Conservation (phyloP, 495 filamentous ascomycete genomes). For the Tuber brumale region DNA sequence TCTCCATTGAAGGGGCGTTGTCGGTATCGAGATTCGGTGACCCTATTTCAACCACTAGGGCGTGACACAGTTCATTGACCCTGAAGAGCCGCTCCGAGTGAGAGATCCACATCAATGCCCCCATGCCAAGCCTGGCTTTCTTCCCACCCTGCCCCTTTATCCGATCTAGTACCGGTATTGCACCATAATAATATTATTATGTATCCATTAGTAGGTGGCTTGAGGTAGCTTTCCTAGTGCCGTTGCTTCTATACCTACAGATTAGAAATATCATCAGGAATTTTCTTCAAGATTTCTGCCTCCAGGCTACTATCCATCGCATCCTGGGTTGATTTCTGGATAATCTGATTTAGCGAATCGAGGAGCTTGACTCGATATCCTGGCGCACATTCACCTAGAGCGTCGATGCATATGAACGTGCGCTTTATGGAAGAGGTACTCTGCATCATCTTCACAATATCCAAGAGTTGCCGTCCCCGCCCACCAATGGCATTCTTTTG, state of each 20-base stretch:
- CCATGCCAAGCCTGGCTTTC: not conserved
- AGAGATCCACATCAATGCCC: not conserved
- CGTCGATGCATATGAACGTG: not conserved
- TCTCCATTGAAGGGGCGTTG: not conserved
- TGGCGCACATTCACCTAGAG: not conserved
- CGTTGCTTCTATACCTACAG: not conserved
- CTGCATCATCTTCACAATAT: not conserved
- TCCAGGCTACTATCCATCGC: not conserved
- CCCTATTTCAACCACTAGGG: not conserved
- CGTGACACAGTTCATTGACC: not conserved
- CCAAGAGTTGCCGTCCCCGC: not conserved
- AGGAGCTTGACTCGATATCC: not conserved
- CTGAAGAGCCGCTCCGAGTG: not conserved
- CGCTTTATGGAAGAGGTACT: not conserved
- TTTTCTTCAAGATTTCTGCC: not conserved
- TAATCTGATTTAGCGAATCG: not conserved
- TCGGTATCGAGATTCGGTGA: not conserved
- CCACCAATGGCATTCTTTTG: not conserved
- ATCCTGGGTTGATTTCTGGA: not conserved
- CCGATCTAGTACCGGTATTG: not conserved
- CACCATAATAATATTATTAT: too few relatives aligned
- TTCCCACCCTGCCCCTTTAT: not conserved
- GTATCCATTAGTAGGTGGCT: not conserved
- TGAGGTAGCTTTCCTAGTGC: not conserved
- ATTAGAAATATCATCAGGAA: not conserved